Percentiles rank a stretch among this genome's conserved stretches.
phyloP scores from a whole-genome alignment of 805 yeast species.

The Barnettozyma sucrosica region DNA sequence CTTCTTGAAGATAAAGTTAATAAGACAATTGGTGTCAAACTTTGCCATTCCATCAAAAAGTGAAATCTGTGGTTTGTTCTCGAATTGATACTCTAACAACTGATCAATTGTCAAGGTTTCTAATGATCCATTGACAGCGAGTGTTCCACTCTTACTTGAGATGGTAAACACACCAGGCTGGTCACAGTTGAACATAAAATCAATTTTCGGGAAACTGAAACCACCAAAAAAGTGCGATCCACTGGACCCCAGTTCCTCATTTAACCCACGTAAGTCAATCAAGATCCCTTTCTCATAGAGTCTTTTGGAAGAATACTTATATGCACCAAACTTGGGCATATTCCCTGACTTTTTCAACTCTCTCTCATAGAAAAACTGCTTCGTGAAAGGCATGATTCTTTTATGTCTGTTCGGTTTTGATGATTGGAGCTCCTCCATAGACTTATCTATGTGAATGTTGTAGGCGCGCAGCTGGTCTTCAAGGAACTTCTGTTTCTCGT shows the following conservation, averaged over 20 bases:
- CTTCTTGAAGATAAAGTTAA: slow-evolving; percentile 65
- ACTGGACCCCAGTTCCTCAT: slow-evolving; percentile 32
- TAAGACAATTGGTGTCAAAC: slow-evolving; percentile 62
- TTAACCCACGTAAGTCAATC: slow-evolving; percentile 50
- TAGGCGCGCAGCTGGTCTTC: slow-evolving; percentile 37
- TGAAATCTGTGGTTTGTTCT: slow-evolving; percentile 45
- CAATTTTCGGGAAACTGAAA: slow-evolving; percentile 58
- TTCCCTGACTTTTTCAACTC: slow-evolving; percentile 62
- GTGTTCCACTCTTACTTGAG: slow-evolving; percentile 67
- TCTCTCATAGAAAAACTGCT: slow-evolving; percentile 70
- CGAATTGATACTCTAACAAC: slow-evolving; percentile 68
- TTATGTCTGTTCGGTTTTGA: slow-evolving; percentile 28
- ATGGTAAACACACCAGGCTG: slow-evolving; percentile 65
- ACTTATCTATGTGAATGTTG: slow-evolving; percentile 43
- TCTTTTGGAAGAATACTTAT: slow-evolving; percentile 68
- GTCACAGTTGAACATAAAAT: slow-evolving; percentile 72
- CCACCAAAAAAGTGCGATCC: slow-evolving; percentile 34
- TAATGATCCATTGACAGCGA: slow-evolving; percentile 53
- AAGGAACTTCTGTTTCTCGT: slow-evolving; percentile 40
- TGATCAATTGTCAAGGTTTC: slow-evolving; percentile 62
- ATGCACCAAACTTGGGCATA: slow-evolving; percentile 70
- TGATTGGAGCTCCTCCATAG: slow-evolving; percentile 44
- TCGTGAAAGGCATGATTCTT: slow-evolving; percentile 51
- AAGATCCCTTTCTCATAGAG: slow-evolving; percentile 69
- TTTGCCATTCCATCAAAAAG: slow-evolving; percentile 63